Evolutionary conservation across 2,329 filamentous ascomycete genomes (phyloP).

Genomic region (Neoascochyta sp.): DNA sequence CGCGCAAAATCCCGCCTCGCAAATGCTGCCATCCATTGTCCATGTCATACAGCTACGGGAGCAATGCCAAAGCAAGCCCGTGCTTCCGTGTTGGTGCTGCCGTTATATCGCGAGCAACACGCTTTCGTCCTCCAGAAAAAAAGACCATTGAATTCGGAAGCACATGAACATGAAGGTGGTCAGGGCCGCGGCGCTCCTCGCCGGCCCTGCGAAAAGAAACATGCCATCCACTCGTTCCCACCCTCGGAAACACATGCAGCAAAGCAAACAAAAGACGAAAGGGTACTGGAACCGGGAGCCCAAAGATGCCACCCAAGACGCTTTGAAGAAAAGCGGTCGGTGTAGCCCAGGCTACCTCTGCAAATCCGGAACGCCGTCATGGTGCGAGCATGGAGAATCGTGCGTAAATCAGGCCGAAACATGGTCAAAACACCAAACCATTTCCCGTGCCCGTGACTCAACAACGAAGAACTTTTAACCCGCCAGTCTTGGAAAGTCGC

Average conservation of each 20-base stretch:
- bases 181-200: too few species aligned
- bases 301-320: constrained; percentile 17
- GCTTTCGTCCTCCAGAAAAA: constrained; percentile 6
- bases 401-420: constrained; percentile 13
- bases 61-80: constrained; percentile 30
- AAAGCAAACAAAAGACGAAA: constrained; percentile 11
- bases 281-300: constrained; percentile 8
- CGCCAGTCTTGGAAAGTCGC: constrained; percentile 13
- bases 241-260: constrained; percentile 12
- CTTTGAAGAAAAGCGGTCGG: constrained; percentile 19
- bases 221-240: constrained; percentile 7
- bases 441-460: constrained; percentile 11
- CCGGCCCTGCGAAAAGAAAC: too few species aligned
- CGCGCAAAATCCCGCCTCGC: constrained; percentile 14
- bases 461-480: constrained; percentile 27
- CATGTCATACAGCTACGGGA: constrained; percentile 15
- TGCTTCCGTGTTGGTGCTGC: too few species aligned
- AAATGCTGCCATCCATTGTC: constrained; percentile 18
- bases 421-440: constrained; percentile 16
- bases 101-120: too few species aligned
- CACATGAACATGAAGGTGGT: constrained; percentile 8
- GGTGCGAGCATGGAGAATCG: constrained; percentile 11
- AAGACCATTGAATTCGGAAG: constrained; percentile 2
- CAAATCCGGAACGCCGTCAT: constrained; percentile 28
- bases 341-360: constrained; percentile 11